Conservation (phyloP, 495 filamentous ascomycete species). For the Trichocladium uniseriatum region DNA sequence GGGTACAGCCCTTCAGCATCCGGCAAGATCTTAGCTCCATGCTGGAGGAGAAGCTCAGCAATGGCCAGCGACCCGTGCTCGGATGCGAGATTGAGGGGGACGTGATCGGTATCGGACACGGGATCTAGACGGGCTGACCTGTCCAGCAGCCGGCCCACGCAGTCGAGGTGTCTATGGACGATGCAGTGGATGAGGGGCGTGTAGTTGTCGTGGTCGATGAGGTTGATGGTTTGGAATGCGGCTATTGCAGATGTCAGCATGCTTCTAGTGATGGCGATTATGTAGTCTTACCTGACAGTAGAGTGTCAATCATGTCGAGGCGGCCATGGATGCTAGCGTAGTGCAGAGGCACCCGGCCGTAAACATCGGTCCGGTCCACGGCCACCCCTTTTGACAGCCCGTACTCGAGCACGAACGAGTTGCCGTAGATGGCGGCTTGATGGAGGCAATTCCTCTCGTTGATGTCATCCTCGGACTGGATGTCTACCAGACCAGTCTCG, state of each 20-base stretch:
- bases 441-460: conserved; percentile 95
- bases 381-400: conserved; percentile 64
- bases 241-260: conserved; percentile 23
- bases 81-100: conserved; percentile 88
- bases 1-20: conserved; percentile 95
- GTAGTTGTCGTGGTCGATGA: conserved; percentile 93
- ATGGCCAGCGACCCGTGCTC: conserved; percentile 80
- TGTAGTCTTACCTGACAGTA: conserved; percentile 47
- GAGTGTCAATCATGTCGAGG: conserved; percentile 67
- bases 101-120: conserved; percentile 74
- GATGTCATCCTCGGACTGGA: conserved; percentile 88
- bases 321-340: conserved; percentile 94
- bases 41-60: conserved; percentile 71
- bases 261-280: background rate
- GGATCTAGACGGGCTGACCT: conserved; percentile 73
- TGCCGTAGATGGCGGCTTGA: conserved; percentile 85
- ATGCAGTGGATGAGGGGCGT: conserved; percentile 93
- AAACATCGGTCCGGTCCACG: conserved; percentile 75
- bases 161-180: conserved; percentile 68
- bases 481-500: conserved; percentile 70
- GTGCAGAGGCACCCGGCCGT: conserved; percentile 86
- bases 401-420: conserved; percentile 61
- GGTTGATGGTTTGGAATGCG: conserved; percentile 57
- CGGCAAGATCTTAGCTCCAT: conserved; percentile 65
- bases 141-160: conserved; percentile 64